Conservation (phyloP, 306 rosid genomes). For the Malus fusca region DNA sequence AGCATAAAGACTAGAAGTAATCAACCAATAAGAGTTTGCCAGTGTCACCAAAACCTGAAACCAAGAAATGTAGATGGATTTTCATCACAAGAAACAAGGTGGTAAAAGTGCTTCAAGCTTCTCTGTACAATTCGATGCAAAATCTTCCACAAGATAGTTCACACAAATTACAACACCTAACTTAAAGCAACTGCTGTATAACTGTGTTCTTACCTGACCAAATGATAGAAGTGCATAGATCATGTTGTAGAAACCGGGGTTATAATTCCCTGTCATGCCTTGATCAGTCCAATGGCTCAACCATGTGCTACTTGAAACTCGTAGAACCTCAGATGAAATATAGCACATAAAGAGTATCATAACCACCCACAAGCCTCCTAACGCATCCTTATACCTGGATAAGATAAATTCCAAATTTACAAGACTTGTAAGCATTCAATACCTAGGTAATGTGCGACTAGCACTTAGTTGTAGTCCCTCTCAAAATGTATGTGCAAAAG, state of each 20-base stretch:
- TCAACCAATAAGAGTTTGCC: constrained; percentile 73
- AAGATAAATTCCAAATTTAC: background rate
- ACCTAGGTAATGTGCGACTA: background rate
- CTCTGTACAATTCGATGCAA: background rate
- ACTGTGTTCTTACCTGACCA: constrained; percentile 55
- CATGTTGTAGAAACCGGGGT: constrained; percentile 55
- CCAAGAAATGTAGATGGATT: constrained; percentile 1
- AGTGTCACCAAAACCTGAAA: constrained; percentile 71
- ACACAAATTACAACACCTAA: constrained; percentile 35
- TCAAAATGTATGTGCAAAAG: background rate
- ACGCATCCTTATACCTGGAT: constrained; percentile 65
- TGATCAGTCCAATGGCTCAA: constrained; percentile 77
- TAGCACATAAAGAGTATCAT: constrained; percentile 60
- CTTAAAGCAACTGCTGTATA: background rate
- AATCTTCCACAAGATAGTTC: constrained; percentile 23
- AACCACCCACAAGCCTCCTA: constrained; percentile 86
- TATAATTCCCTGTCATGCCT: constrained; percentile 26
- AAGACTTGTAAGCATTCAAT: background rate
- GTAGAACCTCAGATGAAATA: constrained; percentile 57
- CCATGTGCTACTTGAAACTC: constrained; percentile 92
- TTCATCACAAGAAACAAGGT: background rate
- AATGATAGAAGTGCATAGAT: constrained; percentile 68
- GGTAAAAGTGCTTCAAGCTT: background rate
- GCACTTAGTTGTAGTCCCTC: background rate
- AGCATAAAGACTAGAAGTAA: constrained; percentile 76